These are phyloP conservation scores for Podaxis rugospora DNA, from an alignment of 768 basidiomycete species.

Conservation along the genomic window DNA sequence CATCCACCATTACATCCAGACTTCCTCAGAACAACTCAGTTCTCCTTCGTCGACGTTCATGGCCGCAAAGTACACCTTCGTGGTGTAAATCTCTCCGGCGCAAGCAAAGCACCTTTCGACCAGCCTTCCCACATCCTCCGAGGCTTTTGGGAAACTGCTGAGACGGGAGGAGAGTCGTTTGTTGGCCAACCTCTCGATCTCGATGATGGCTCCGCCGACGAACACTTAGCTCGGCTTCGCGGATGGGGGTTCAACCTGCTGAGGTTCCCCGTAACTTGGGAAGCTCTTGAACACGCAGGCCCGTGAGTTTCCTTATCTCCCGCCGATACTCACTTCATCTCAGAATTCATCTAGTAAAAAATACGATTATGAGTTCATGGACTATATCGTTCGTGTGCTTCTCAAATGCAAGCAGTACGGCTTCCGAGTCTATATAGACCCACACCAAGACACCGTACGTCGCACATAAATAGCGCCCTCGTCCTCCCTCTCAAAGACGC, in stretches of 20 bases:
- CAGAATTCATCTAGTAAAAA: constrained; percentile 51
- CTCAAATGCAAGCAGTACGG: constrained; percentile 89
- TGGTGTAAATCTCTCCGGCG: constrained; percentile 93
- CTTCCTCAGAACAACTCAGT: constrained; percentile 63
- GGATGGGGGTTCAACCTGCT: constrained; percentile 95
- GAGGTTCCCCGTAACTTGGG: constrained; percentile 89
- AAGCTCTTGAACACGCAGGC: constrained; percentile 87
- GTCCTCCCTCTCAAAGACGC: neutral
- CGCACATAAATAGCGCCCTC: neutral
- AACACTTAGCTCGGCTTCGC: constrained; percentile 77
- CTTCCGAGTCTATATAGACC: constrained; percentile 90
- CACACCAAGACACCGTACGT: constrained; percentile 93
- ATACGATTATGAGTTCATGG: constrained; percentile 90
- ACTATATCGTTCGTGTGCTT: constrained; percentile 85
- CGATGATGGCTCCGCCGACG: constrained; percentile 81
- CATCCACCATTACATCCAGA: constrained; percentile 33
- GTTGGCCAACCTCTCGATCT: constrained; percentile 75
- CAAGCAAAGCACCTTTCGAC: constrained; percentile 77
- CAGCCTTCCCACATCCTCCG: constrained; percentile 65
- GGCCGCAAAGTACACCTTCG: constrained; percentile 81
- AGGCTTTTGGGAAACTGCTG: constrained; percentile 79
- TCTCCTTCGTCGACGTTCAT: constrained; percentile 67
- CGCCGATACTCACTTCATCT: constrained; percentile 7
- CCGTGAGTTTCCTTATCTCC: constrained; percentile 62
- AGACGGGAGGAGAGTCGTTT: constrained; percentile 67